Evolutionary conservation across 2,329 filamentous ascomycete species (phyloP).

Genomic region (Hirsutella thompsonii): DNA sequence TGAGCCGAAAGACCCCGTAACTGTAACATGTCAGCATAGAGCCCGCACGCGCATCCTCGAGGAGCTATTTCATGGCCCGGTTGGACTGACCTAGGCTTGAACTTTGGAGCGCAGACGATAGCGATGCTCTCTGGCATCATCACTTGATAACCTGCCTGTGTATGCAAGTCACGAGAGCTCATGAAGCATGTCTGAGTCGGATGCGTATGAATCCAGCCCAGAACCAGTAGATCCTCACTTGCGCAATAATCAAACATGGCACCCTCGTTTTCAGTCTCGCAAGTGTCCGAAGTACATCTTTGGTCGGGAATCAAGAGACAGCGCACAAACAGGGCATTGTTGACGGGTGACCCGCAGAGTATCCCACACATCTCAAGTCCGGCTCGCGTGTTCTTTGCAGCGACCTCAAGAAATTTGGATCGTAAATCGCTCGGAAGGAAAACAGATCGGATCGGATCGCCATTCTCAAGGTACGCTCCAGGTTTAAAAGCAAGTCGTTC

Average conservation of each 20-base stretch:
- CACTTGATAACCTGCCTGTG: constrained; percentile 85
- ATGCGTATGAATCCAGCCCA: constrained; percentile 98
- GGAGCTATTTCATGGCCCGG: too few species aligned
- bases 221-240: constrained; percentile 65
- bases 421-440: constrained; percentile 74
- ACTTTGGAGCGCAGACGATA: constrained; percentile 85
- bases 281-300: constrained; percentile 80
- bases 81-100: constrained; percentile 54
- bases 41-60: neutral
- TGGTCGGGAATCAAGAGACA: constrained; percentile 86
- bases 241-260: constrained; percentile 84
- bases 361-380: constrained; percentile 95
- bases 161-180: constrained; percentile 88
- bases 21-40: constrained; percentile 25
- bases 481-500: constrained; percentile 56
- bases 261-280: constrained; percentile 81
- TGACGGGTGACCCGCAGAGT: constrained; percentile 78
- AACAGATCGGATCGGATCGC: constrained; percentile 71
- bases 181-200: constrained; percentile 96
- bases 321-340: constrained; percentile 86
- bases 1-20: constrained; percentile 85
- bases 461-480: constrained; percentile 80
- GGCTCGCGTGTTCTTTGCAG: constrained; percentile 59
- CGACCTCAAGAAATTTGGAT: constrained; percentile 59
- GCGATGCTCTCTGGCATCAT: constrained; percentile 96